These are phyloP conservation scores for Quaeritorhiza haematococci DNA, from an alignment of 371 early-diverging fungal genomes.

Conservation along the genomic window DNA sequence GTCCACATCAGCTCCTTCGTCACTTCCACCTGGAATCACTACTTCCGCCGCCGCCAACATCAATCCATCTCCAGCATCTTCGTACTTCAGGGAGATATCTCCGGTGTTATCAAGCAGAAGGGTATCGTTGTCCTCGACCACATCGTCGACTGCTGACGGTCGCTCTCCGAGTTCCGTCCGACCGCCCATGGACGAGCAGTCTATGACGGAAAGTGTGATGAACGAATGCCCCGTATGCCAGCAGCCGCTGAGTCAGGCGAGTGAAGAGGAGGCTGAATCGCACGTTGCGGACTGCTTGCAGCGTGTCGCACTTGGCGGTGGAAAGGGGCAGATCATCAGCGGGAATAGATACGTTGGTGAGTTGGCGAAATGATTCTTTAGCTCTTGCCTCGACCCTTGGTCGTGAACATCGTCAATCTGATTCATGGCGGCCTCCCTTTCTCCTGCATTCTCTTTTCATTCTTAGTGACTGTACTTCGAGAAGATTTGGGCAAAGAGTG, in stretches of 20 bases:
- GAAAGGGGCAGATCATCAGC: slow-evolving; percentile 39
- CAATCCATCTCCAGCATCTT: not conserved
- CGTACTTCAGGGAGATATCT: not conserved
- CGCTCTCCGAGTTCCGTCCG: no score
- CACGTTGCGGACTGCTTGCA: slow-evolving; percentile 75
- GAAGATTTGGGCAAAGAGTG: slow-evolving; percentile 56
- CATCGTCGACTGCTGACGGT: not conserved
- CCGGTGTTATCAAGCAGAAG: not conserved
- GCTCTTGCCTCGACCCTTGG: not conserved
- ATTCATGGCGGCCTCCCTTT: not conserved
- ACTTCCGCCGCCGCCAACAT: not conserved
- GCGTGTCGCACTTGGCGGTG: slow-evolving; percentile 29
- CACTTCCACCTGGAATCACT: not conserved
- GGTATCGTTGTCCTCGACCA: not conserved
- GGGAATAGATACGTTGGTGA: slow-evolving; percentile 67
- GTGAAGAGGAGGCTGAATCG: slow-evolving; percentile 41
- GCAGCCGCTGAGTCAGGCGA: slow-evolving; percentile 19
- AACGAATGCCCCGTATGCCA: slow-evolving; percentile 80
- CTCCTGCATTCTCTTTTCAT: not conserved
- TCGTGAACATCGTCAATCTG: not conserved
- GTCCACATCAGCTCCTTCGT: not conserved
- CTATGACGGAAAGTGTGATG: slow-evolving; percentile 43
- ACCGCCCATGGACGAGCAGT: not conserved
- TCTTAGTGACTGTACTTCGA: slow-evolving; percentile 26
- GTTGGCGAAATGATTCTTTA: slow-evolving; percentile 11